These are phyloP conservation scores for Mucor indicus DNA, from an alignment of 371 early-diverging fungal genomes.

Conservation along the genomic window DNA sequence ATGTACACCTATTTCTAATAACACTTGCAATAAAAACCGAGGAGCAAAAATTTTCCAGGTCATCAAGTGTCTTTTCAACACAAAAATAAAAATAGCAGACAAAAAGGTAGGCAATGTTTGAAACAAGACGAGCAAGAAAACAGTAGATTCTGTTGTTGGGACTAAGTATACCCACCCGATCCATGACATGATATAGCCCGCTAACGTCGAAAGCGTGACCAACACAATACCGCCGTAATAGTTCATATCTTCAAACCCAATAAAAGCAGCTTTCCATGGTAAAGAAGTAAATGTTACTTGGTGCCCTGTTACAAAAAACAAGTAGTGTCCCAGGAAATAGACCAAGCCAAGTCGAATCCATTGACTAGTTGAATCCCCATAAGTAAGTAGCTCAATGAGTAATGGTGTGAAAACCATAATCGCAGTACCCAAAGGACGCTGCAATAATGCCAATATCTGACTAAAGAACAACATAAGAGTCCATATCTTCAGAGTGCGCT, in stretches of 20 bases:
- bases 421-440: conserved; percentile 32
- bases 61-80: conserved; percentile 86
- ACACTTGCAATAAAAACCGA: conserved; percentile 70
- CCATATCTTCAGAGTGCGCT: conserved; percentile 6
- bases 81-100: conserved; percentile 53
- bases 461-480: conserved; percentile 18
- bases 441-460: conserved; percentile 32
- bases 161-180: conserved; percentile 16
- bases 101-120: conserved; percentile 51
- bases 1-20: conserved; percentile 32
- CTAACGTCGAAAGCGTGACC: conserved; percentile 77
- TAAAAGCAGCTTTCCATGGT: conserved; percentile 86
- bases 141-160: neutral
- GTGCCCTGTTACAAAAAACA: conserved; percentile 90
- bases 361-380: neutral
- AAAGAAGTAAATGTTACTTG: conserved; percentile 87
- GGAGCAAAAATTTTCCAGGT: conserved; percentile 96
- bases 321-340: conserved; percentile 58
- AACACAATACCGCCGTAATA: conserved; percentile 68
- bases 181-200: conserved; percentile 62
- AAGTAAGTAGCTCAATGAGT: conserved; percentile 7
- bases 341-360: conserved; percentile 23
- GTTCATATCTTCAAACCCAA: conserved; percentile 76
- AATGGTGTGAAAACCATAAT: conserved; percentile 16
- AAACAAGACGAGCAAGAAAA: conserved; percentile 39